A percentile compares a stretch with the other conserved stretches of the same genome.
Conservation (phyloP, 306 rosid species). For the Mucuna pruriens region DNA sequence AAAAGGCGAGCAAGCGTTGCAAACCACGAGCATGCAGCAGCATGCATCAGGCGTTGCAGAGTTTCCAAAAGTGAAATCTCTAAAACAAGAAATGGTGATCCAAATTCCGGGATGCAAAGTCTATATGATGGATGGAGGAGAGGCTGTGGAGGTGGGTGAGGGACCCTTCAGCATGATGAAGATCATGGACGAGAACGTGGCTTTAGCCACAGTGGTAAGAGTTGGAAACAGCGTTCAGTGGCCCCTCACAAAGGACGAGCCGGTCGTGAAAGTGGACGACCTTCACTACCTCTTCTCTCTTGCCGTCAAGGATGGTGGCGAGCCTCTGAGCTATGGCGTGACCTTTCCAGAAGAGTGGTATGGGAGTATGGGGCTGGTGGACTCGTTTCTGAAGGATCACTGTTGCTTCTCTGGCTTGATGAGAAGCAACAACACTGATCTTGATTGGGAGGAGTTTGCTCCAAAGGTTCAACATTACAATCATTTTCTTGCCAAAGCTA, state of each 20-base stretch:
- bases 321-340: constrained; percentile 89
- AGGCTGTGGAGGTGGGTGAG: constrained; percentile 60
- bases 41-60: background rate
- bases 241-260: constrained; percentile 96
- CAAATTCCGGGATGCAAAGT: constrained; percentile 77
- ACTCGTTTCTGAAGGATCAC: constrained; percentile 68
- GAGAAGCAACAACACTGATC: constrained; percentile 39
- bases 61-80: constrained; percentile 39
- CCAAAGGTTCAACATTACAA: constrained; percentile 84
- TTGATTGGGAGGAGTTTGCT: constrained; percentile 93
- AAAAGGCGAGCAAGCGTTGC: constrained; percentile 24
- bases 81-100: constrained; percentile 56
- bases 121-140: constrained; percentile 80
- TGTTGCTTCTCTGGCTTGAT: constrained; percentile 67
- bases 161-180: constrained; percentile 74
- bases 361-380: constrained; percentile 57
- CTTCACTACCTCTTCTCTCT: constrained; percentile 73
- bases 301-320: constrained; percentile 78
- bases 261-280: constrained; percentile 75
- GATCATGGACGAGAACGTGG: constrained; percentile 59
- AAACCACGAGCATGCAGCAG: background rate
- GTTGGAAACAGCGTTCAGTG: constrained; percentile 72
- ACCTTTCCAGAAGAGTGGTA: constrained; percentile 55
- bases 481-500: constrained; percentile 78
- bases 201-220: constrained; percentile 70